Evolutionary conservation across 2,329 filamentous ascomycete genomes (phyloP), one percentile per base, ranked within the genome.

Genomic region (Mariannaea sp.): DNA sequence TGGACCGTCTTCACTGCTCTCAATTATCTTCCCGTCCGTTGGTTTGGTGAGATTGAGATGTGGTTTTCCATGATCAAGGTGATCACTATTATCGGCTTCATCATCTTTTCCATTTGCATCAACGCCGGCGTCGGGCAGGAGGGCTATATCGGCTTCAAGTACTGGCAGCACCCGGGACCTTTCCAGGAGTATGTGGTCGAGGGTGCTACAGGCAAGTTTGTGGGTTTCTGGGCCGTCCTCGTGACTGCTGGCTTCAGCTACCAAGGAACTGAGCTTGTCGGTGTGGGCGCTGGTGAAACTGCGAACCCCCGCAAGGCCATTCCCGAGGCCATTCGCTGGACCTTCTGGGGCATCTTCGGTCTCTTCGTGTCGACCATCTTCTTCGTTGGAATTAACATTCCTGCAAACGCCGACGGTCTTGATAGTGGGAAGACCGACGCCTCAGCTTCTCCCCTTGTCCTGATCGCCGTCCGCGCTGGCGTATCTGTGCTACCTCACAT

Each of bases 1-100:
- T 90, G 87, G 81, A 78, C 85, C 26, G 68, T 88, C 27, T 87
- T 92, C 65, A 87, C 85, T 0, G 75, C 76, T 1, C 68, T 87
- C 65, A 92, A 92, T 71, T 84, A 89, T 67, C 70, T 92, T 29
- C 87, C 88, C 2, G 83, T 92, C 38, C 80, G 81, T 44, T 84
- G 84, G 60, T 92, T 90, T 60, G 89, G 88, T 32, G 87, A 92
- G 67, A 76, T 90, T 22, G 90, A 93, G 69, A 90, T 92, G 72
- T 91, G 86, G 81, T 85, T 92, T 62, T 85, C 87, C 5, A 83
- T 79, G 52, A 84, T 93, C 76, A 93, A 93, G 71, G 87, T 92
- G 50, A 64, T 91, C 43, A 89, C 88, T 22, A 83, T 92, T 32
- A 48, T 89, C 36, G 88, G 88, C 35, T 90, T 92, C 75, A 80